phyloP scores from a whole-genome alignment of 768 basidiomycete species.

The Boletus fagicola region DNA sequence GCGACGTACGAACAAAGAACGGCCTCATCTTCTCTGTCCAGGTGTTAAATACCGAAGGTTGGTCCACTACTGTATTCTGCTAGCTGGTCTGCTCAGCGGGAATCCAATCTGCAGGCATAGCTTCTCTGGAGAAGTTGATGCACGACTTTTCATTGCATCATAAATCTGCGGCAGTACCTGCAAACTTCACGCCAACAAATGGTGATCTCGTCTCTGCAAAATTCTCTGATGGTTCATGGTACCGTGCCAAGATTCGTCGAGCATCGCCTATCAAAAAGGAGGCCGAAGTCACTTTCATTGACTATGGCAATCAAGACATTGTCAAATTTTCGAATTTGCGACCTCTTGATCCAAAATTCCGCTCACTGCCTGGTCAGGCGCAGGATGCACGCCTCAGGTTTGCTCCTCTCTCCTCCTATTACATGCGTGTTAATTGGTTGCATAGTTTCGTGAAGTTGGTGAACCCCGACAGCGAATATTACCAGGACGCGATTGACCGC shows the following conservation, averaged over 20 bases:
- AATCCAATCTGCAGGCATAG: constrained; percentile 60
- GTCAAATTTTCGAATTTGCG: constrained; percentile 81
- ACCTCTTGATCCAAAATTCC: constrained; percentile 88
- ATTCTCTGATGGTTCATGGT: constrained; percentile 94
- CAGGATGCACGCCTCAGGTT: constrained; percentile 91
- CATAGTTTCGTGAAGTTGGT: constrained; percentile 83
- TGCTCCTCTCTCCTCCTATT: not conserved
- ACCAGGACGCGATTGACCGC: constrained; percentile 76
- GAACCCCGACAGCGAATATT: constrained; percentile 81
- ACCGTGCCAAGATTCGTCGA: constrained; percentile 88
- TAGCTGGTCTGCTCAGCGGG: not conserved
- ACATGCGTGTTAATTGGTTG: constrained; percentile 3
- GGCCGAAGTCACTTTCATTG: constrained; percentile 92
- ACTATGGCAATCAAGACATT: constrained; percentile 93
- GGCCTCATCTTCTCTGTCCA: constrained; percentile 91
- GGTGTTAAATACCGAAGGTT: constrained; percentile 87
- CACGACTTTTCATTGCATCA: constrained; percentile 88
- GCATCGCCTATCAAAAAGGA: constrained; percentile 88
- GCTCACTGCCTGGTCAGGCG: constrained; percentile 86
- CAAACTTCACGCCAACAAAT: constrained; percentile 75
- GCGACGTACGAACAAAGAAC: constrained; percentile 72
- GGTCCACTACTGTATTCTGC: constrained; percentile 11
- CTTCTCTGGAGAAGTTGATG: constrained; percentile 92
- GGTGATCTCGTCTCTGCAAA: constrained; percentile 94
- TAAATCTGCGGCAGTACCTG: constrained; percentile 55